These are phyloP conservation scores for Spongospora subterranea DNA, from an alignment of 208 protist species.

Conservation along the genomic window DNA sequence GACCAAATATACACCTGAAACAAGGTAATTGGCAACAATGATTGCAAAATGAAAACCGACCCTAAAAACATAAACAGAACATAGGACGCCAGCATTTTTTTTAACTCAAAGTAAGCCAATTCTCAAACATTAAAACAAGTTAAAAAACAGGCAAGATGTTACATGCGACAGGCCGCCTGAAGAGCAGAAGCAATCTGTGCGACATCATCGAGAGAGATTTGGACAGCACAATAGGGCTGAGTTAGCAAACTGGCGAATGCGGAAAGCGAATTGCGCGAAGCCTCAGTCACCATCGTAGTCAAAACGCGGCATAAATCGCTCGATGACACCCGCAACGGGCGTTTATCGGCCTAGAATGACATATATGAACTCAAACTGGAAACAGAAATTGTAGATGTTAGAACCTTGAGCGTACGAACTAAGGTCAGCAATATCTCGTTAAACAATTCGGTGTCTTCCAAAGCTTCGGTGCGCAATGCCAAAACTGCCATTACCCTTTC, in stretches of 20 bases:
- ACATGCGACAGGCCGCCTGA: slow-evolving; percentile 3
- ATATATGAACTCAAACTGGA: too few relatives aligned
- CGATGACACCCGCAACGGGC: background rate
- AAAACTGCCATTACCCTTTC: background rate
- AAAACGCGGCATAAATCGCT: background rate
- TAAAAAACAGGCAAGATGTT: too few relatives aligned
- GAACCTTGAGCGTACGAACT: background rate
- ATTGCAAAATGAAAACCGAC: too few relatives aligned
- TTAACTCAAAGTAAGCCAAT: too few relatives aligned
- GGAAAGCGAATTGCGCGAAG: background rate
- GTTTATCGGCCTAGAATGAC: too few relatives aligned
- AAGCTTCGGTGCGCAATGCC: background rate
- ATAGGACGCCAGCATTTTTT: too few relatives aligned
- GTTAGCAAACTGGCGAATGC: background rate
- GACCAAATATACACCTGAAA: slow-evolving; percentile 7
- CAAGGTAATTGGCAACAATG: background rate
- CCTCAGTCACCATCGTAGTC: background rate
- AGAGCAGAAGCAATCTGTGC: background rate
- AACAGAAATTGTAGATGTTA: too few relatives aligned
- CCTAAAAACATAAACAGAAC: too few relatives aligned
- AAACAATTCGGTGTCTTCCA: slow-evolving; percentile 43
- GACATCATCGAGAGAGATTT: background rate
- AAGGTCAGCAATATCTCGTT: slow-evolving; percentile 44
- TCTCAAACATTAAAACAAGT: background rate
- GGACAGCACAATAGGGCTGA: background rate